Conservation (phyloP, 2,329 filamentous ascomycete genomes). For the Mycosphaerella sp. region DNA sequence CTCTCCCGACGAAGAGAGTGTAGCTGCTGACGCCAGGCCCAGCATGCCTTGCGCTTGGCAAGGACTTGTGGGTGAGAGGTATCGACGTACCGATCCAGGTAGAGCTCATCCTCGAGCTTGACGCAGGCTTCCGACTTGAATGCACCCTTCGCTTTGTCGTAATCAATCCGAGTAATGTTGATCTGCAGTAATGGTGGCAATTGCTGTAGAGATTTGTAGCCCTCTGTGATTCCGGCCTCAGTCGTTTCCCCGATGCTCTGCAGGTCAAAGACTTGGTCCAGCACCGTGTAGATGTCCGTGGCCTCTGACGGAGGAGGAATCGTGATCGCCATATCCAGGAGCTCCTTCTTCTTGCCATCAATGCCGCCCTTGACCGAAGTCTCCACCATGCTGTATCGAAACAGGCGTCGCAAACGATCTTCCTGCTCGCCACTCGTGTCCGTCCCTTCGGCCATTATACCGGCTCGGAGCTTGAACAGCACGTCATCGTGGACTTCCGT, state of each 20-base stretch:
- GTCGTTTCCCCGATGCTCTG: constrained; percentile 58
- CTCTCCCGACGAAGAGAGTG: constrained; percentile 28
- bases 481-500: constrained; percentile 93
- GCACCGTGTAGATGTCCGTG: constrained; percentile 70
- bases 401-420: constrained; percentile 46
- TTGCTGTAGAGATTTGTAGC: constrained; percentile 59
- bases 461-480: constrained; percentile 81
- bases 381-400: constrained; percentile 24
- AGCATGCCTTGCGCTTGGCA: constrained; percentile 60
- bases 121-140: constrained; percentile 73
- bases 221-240: constrained; percentile 49
- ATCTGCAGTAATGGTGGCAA: constrained; percentile 80
- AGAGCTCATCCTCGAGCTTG: constrained; percentile 71
- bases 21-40: constrained; percentile 65
- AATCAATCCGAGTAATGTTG: constrained; percentile 76
- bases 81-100: constrained; percentile 82
- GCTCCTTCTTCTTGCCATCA: constrained; percentile 14
- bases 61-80: constrained; percentile 55
- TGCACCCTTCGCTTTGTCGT: constrained; percentile 53
- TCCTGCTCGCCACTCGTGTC: constrained; percentile 68
- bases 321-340: constrained; percentile 54
- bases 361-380: constrained; percentile 20
- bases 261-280: constrained; percentile 79
- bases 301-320: constrained; percentile 53
- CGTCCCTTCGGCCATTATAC: constrained; percentile 62